Evolutionary conservation across 257 asterid genomes (phyloP), one percentile per base, ranked within the genome.

Genomic region (Ajuga chamaepitys): DNA sequence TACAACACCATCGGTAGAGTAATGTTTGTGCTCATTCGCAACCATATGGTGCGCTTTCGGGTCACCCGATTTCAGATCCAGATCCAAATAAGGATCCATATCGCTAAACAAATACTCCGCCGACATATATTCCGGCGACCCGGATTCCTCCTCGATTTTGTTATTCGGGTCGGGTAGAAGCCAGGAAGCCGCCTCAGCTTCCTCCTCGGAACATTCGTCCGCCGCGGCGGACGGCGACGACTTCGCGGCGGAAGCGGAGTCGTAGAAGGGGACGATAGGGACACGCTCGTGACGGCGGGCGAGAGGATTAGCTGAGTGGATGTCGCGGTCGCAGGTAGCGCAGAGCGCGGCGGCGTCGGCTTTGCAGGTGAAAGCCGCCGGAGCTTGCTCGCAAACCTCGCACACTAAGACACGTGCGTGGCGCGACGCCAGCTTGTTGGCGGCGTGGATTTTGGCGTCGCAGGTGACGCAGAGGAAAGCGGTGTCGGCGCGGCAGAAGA

Each of bases 291-390:
- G 97, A 53, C 96, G 93, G 26, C 84, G 77, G 17, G 97, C 91
- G 5, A 90, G 79, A 0, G 96, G 96, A 63, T 90, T 90, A 1
- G 91, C 97, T n/a, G 97, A 75, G 87, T 90, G 96, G 16, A 90
- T 86, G 68, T 88, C 97, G 20, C 85, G 83, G 85, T 87, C 97
- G 72, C 97, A 90, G 7, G 95, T 38, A 53, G 60, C 42, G 72
- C 96, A 90, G 11, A 90, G 92, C 0, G 96, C 82, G 7, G 97
- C 97, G 1, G 95, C 93, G 48, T 90, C 97, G 13, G 95, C 97
- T 74, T 84, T 88, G 78, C 96, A 90, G 53, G 97, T 88, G 72
- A 88, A 87, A 73, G 76, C 60, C 3, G 97, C 96, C 12, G 97
- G 95, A 0, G 95, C 87, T 40, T 80, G 91, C 83, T 91, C 97